phyloP scores from a whole-genome alignment of 352 stramenopile species.

The Albugo candida region DNA sequence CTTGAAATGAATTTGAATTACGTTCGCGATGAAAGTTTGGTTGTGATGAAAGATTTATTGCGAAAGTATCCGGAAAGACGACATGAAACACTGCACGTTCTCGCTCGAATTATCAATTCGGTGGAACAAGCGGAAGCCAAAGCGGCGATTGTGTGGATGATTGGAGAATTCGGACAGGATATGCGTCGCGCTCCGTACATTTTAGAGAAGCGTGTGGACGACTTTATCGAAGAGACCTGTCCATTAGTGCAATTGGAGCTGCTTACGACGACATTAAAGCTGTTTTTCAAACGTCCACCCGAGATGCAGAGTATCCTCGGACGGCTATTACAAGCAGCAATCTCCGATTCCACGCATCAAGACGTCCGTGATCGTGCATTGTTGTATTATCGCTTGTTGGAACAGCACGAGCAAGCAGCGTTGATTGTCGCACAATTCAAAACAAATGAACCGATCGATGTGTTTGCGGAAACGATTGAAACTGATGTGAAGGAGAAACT shows the following conservation, averaged over 20 bases:
- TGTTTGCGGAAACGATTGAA: constrained; percentile 70
- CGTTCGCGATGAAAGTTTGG: constrained; percentile 89
- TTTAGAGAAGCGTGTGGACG: constrained; percentile 89
- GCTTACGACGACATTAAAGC: constrained; percentile 90
- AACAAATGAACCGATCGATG: constrained; percentile 58
- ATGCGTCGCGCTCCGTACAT: constrained; percentile 89
- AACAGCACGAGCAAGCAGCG: constrained; percentile 82
- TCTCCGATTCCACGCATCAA: constrained; percentile 88
- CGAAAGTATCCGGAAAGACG: constrained; percentile 91
- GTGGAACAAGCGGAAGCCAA: constrained; percentile 79
- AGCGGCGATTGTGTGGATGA: constrained; percentile 89
- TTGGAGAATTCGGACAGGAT: constrained; percentile 92
- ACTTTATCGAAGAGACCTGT: constrained; percentile 82
- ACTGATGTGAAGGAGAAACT: constrained; percentile 74
- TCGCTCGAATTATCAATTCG: constrained; percentile 45
- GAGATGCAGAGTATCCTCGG: constrained; percentile 97
- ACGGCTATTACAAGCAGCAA: constrained; percentile 82
- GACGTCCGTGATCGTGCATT: constrained; percentile 95
- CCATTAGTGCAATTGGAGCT: constrained; percentile 85
- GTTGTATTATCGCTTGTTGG: constrained; percentile 94
- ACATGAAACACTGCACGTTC: constrained; percentile 76
- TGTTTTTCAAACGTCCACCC: constrained; percentile 96
- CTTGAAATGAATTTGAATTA: constrained; percentile 94
- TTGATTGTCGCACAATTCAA: constrained; percentile 73
- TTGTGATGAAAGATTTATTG: constrained; percentile 91